phyloP scores from a whole-genome alignment of 2,329 filamentous ascomycete species.

The Mollisiaceae sp. region DNA sequence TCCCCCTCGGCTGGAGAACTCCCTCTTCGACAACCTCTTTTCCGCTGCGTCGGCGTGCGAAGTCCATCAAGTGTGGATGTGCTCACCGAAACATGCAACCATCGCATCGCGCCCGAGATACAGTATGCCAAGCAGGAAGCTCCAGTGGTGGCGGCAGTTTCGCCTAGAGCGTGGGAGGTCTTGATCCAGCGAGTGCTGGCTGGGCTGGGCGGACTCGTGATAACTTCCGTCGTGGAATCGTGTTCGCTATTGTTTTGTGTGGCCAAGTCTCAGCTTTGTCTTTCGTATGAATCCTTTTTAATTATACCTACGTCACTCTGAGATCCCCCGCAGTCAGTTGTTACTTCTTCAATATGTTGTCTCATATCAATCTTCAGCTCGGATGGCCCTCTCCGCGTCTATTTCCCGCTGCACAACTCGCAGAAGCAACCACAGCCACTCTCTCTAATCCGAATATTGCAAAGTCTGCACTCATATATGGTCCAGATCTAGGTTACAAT shows the following conservation, averaged over 20 bases:
- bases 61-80: background rate
- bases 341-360: conserved; percentile 9
- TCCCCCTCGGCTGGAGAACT: background rate
- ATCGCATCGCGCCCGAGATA: background rate
- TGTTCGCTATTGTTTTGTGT: background rate
- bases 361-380: conserved; percentile 40
- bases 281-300: background rate
- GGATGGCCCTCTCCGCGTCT: conserved; percentile 47
- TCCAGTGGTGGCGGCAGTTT: background rate
- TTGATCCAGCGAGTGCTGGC: background rate
- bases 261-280: background rate
- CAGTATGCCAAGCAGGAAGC: background rate
- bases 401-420: conserved; percentile 60
- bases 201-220: background rate
- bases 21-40: background rate
- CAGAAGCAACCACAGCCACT: conserved; percentile 55
- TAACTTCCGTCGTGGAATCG: background rate
- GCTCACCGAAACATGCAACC: background rate
- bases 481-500: conserved; percentile 63
- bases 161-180: background rate
- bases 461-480: conserved; percentile 62
- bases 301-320: conserved; percentile 1
- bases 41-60: background rate
- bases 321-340: background rate
- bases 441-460: conserved; percentile 55